Base-by-base conservation (phyloP, 1,284 basidiomycete species). In the Cystobasidiaceae sp. region DNA sequence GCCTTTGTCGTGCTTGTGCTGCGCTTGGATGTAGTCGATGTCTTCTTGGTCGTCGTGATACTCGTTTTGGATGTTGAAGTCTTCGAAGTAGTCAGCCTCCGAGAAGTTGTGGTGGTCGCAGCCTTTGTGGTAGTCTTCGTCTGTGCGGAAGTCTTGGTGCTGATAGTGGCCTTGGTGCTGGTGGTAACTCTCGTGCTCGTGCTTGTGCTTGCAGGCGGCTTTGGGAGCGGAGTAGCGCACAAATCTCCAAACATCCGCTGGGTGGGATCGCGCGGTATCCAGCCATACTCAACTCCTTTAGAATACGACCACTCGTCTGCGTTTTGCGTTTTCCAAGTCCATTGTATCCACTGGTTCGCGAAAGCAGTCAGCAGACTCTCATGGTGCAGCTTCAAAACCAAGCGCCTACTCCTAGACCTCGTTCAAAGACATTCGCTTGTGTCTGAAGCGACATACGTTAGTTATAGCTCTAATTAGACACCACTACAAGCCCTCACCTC, bases 261-360 rank as follows among this genome's bases (percentile, higher is more conserved):
- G 0, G 80, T 81, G 1, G 86, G 84, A 76, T 84, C 72, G 56
- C 78, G 75, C 9, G 91, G 90, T 75, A 94, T 93, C 89, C 88
- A 93, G 23, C 90, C 90, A 64, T 85, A 82, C 3, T 72, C 68
- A 15, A 77, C 66, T 30, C 75, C 73, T 33, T 73, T 71, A 60
- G 71, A 66, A 71, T 75, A 76, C 44, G 69, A 70, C 73, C 75
- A 77, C 23, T 76, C 76, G 51, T 73, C 73, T 2, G 73, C 71
- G 8, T 32, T 28, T 55, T 74, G 73, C n/a, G 84, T 86, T 82
- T 88, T 89, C 87, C 87, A 89, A 8, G 87, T 84, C 88, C 88
- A 89, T 74, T 82, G 87, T n/a, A 88, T 79, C 87, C 87, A 89
- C 13, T 39, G 11, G 37, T 39, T n/a, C n/a, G n/a, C n/a, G n/a